Percentiles rank a stretch among this genome's conserved stretches.
phyloP scores from a whole-genome alignment of 1,284 basidiomycete species.

The Vanrija pseudolonga region DNA sequence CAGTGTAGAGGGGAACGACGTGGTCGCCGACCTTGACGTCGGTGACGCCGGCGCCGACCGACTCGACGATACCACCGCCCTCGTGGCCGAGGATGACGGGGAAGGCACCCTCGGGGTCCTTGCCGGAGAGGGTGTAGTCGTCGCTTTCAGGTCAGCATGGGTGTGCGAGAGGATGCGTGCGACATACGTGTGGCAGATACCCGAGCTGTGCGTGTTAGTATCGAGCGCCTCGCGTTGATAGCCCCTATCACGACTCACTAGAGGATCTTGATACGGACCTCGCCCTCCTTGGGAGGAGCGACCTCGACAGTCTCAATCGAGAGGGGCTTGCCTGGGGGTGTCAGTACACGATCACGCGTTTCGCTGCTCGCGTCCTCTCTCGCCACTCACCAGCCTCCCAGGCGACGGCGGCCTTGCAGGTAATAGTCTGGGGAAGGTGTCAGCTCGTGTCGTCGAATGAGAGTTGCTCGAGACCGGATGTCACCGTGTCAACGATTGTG shows the following conservation, averaged over 20 bases:
- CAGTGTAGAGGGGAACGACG: slow-evolving; percentile 90
- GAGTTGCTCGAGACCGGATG: too few relatives aligned
- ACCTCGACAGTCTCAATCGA: slow-evolving; percentile 91
- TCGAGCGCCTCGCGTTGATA: not conserved
- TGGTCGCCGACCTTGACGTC: slow-evolving; percentile 82
- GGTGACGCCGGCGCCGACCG: slow-evolving; percentile 87
- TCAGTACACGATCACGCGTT: not conserved
- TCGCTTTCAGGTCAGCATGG: slow-evolving; percentile 52
- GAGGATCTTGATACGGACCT: slow-evolving; percentile 90
- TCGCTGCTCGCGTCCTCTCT: not conserved
- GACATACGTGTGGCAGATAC: slow-evolving; percentile 85
- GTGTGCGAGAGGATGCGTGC: not conserved
- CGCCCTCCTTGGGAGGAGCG: slow-evolving; percentile 79
- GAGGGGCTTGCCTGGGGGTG: slow-evolving; percentile 60
- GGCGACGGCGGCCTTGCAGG: slow-evolving; percentile 91
- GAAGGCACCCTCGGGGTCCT: slow-evolving; percentile 94
- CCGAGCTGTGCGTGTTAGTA: slow-evolving; percentile 51
- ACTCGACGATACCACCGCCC: slow-evolving; percentile 66
- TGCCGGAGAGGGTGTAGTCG: slow-evolving; percentile 93
- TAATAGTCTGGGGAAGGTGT: slow-evolving; percentile 58
- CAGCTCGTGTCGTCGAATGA: not conserved
- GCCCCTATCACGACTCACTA: slow-evolving; percentile 55
- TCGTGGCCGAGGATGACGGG: slow-evolving; percentile 93
- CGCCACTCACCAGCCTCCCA: slow-evolving; percentile 75
- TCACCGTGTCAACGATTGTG: too few relatives aligned